Conservation (phyloP, 306 rosid genomes). For the Albizia julibrissin region DNA sequence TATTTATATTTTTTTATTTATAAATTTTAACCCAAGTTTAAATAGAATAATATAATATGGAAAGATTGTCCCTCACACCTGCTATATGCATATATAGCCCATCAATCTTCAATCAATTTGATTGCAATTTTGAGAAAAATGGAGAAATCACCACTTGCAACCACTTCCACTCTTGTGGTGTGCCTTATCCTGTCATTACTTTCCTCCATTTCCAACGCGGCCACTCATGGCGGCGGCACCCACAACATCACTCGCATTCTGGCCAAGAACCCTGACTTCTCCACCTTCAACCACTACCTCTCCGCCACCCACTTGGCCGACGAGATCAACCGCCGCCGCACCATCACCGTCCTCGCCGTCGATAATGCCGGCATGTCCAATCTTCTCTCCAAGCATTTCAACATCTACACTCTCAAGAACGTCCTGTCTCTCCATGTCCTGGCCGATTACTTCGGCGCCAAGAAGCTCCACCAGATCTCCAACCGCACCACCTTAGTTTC, state of each 20-base stretch:
- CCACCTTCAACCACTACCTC: slow-evolving; percentile 93
- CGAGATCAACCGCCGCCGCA: slow-evolving; percentile 87
- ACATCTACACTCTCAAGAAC: slow-evolving; percentile 64
- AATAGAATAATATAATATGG: not conserved
- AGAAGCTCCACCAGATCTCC: slow-evolving; percentile 80
- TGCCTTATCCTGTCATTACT: slow-evolving; percentile 32
- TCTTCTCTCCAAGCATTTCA: slow-evolving; percentile 60
- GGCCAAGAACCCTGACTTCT: slow-evolving; percentile 67
- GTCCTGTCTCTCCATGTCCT: slow-evolving; percentile 87
- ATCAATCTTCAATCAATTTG: not conserved
- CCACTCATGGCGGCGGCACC: not conserved
- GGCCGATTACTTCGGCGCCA: slow-evolving; percentile 85
- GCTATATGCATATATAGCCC: not conserved
- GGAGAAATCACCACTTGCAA: not conserved
- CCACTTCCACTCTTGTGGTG: slow-evolving; percentile 10
- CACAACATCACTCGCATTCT: slow-evolving; percentile 83
- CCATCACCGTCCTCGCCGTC: slow-evolving; percentile 87
- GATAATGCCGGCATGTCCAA: slow-evolving; percentile 87
- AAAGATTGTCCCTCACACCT: not conserved
- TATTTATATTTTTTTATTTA: too few relatives aligned
- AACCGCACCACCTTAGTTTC: slow-evolving; percentile 69
- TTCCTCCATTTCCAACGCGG: slow-evolving; percentile 32
- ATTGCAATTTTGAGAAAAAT: not conserved
- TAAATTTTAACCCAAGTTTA: not conserved
- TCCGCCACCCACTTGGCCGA: slow-evolving; percentile 82